Evolutionary conservation across 2,329 filamentous ascomycete species (phyloP), one percentile per base, ranked within the genome.

Genomic region (Neodidymelliopsis sp.): DNA sequence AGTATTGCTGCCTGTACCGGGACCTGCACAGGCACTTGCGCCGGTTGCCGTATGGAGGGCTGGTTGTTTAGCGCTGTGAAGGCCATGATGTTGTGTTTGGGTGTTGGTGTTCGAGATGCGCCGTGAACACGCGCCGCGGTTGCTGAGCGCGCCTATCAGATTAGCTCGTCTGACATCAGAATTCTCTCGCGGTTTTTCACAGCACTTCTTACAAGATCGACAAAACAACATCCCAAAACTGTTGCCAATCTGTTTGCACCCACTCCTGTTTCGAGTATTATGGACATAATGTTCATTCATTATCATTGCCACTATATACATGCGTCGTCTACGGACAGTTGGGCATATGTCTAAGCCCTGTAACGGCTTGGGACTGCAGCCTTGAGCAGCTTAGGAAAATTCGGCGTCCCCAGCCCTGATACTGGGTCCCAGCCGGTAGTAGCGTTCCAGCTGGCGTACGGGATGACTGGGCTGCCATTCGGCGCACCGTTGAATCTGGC

Each of bases 391-490:
- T 66, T 64, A 0, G 59, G 54, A 29, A 69, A 70, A 43, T 66
- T 62, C 0, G 65, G 65, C n/a, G 64, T 69, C 2, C 65, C 66
- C 11, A 66, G 49, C 6, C 70, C 69, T 16, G 63, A 62, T 1
- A 68, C 68, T 0, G 70, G 62, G 44, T 72, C 70, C 70, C 70
- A 73, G 24, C 70, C 69, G n/a, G 46, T 45, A 10, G 64, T 62
- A 7, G 63, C 63, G 24, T 68, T 68, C 65, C 65, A 68, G 46
- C 55, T 56, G 2, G 63, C 65, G 46, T 63, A 65, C 7, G 63
- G 65, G 18, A 68, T 60, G 9, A 66, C 66, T 7, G 66, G 65
- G 38, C 66, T 67, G 3, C 67, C 71, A 23, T 67, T 66, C 0
- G 63, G 54, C 12, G 36, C 20, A 22, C 62, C 62, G 28, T 62